Percentiles rank a stretch among this genome's conserved stretches.
Evolutionary conservation across 2,329 filamentous ascomycete species (phyloP).

Genomic region (Aspergillus fijiensis): DNA sequence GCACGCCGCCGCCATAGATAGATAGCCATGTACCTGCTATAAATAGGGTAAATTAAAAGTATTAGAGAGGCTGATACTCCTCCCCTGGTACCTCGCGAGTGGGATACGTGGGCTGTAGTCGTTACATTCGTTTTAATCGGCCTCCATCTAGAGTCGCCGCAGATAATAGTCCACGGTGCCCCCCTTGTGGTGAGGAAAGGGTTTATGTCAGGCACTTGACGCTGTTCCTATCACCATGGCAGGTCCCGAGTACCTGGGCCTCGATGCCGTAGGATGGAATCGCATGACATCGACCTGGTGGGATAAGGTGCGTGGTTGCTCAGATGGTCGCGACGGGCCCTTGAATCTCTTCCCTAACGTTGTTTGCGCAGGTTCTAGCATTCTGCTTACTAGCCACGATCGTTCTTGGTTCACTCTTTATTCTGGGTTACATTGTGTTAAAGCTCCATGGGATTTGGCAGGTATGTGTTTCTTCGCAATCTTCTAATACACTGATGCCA

Average conservation of each 20-base stretch:
- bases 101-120: not conserved
- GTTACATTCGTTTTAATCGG: not conserved
- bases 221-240: constrained; percentile 13
- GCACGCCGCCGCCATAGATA: not conserved
- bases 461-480: constrained; percentile 4
- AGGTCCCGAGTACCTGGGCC: constrained; percentile 16
- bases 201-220: not conserved
- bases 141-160: not conserved
- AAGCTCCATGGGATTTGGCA: constrained; percentile 11
- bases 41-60: constrained; percentile 6
- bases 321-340: not conserved
- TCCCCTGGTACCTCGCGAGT: not conserved
- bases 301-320: constrained; percentile 10
- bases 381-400: constrained; percentile 16
- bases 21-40: constrained; percentile 6
- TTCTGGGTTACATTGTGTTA: constrained; percentile 13
- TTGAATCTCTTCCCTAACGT: not conserved
- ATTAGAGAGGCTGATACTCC: not conserved
- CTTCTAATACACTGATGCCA: not conserved
- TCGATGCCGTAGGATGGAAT: constrained; percentile 21
- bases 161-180: not conserved
- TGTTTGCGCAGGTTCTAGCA: constrained; percentile 12
- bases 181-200: not conserved
- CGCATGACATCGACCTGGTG: constrained; percentile 21
- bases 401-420: constrained; percentile 12